Evolutionary conservation across 805 yeast genomes (phyloP), one percentile per base, ranked within the genome.

Genomic region (Myxozyma melibiosi): DNA sequence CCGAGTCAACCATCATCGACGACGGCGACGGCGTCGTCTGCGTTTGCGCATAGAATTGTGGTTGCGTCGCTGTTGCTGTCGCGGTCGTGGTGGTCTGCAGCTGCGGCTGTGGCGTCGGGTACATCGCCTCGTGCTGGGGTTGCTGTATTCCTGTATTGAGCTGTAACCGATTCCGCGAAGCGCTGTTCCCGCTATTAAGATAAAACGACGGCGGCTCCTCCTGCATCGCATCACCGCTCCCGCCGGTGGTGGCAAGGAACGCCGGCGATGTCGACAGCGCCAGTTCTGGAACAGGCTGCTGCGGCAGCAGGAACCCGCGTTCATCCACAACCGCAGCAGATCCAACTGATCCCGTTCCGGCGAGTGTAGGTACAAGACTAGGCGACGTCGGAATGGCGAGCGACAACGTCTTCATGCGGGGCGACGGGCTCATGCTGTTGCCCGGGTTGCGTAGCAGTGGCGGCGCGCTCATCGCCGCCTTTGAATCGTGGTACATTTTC

Each of bases 401-500:
- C 35, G 62, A 48, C n/a, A 51, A 55, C 28, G 37, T 33, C 42
- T 57, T 59, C 34, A 59, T 34, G 6, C 63, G 43, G 42, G 63
- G 61, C 22, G 53, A 51, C 13, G 63, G 35, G 20, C 31, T 20
- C 16, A 37, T 25, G 16, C 35, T 41, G 34, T 39, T 44, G 27
- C 51, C 54, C 7, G 58, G 61, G 25, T 54, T 55, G 44, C 51
- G 42, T 14, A 59, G 47, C 18, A 57, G 35, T 11, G 63, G 63
- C 11, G 46, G 51, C 5, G 47, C 37, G 18, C 30, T 43, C 18
- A 43, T 43, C 37, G 47, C 16, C 27, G 47, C 25, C 37, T 5
- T 43, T 6, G 47, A 43, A 8, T 43, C 47, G 47, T 28, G 16
- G 37, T 33, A 40, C 30, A 33, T 38, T n/a, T 27, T 14, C n/a